Percentiles rank a stretch among this genome's conserved stretches.
Evolutionary conservation across 108 stramenopile species (phyloP).

Genomic region (Mediolabrus comicus): DNA sequence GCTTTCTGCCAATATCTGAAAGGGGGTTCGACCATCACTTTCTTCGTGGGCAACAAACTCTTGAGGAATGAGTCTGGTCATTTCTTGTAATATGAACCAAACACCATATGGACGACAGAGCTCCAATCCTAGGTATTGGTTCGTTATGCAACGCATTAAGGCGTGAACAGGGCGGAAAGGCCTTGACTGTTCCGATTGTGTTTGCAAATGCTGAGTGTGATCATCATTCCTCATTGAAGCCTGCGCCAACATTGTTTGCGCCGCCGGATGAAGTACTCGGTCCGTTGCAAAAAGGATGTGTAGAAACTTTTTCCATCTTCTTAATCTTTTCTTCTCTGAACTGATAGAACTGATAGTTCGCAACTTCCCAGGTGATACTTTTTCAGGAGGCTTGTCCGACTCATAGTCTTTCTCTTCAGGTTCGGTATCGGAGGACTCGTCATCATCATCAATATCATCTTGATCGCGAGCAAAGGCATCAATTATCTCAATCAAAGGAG

Average conservation of each 20-base stretch:
- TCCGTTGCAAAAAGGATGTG: slow-evolving; percentile 27
- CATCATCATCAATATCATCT: neutral
- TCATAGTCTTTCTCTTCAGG: neutral
- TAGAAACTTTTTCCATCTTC: slow-evolving; percentile 27
- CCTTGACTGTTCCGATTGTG: no score
- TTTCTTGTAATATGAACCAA: slow-evolving; percentile 34
- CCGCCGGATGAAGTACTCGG: neutral
- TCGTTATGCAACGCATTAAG: slow-evolving; percentile 22
- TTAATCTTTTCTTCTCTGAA: slow-evolving; percentile 3
- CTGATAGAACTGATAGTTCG: neutral
- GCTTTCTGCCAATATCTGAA: slow-evolving; percentile 37
- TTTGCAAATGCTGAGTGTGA: no score
- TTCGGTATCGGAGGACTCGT: neutral
- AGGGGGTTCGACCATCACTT: slow-evolving; percentile 34
- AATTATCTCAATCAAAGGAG: slow-evolving; percentile 35
- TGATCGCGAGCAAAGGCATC: slow-evolving; percentile 34
- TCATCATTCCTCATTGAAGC: no score
- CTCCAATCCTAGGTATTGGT: slow-evolving; percentile 27
- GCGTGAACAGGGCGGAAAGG: slow-evolving; percentile 35
- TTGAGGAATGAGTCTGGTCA: slow-evolving; percentile 30
- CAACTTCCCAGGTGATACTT: neutral
- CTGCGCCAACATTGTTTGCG: no score
- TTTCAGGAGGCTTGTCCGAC: neutral
- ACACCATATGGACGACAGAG: slow-evolving; percentile 27
- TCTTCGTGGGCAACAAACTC: slow-evolving; percentile 30